A percentile compares a stretch with the other conserved stretches of the same genome.
Conservation (phyloP, 805 yeast species). For the Ogataea ramenticola region DNA sequence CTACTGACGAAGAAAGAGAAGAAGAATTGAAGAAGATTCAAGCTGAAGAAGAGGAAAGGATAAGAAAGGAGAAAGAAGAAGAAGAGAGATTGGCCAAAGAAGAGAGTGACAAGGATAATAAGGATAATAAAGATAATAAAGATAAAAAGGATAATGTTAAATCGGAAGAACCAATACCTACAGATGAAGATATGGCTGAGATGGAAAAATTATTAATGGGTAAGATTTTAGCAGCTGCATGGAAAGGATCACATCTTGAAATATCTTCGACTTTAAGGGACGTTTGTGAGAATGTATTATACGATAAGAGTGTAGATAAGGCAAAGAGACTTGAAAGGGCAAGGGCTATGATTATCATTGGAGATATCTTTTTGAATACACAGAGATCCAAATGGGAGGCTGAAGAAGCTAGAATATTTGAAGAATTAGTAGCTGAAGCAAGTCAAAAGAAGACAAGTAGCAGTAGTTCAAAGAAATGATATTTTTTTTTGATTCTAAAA, state of each 20-base stretch:
- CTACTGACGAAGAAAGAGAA: neutral
- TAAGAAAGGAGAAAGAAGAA: neutral
- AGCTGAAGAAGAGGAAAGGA: neutral
- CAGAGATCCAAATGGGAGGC: conserved; percentile 81
- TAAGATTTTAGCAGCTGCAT: conserved; percentile 85
- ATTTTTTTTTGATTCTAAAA: neutral
- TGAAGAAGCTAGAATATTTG: conserved; percentile 87
- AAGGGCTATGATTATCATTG: conserved; percentile 66
- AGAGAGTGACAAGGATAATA: neutral
- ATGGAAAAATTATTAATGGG: conserved; percentile 80
- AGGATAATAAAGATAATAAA: conserved; percentile 1
- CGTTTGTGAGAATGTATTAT: conserved; percentile 70
- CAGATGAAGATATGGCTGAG: conserved; percentile 58
- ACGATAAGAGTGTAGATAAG: conserved; percentile 56
- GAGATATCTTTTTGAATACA: conserved; percentile 58
- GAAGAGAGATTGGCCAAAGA: neutral
- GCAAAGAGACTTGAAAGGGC: conserved; percentile 69
- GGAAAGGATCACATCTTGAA: conserved; percentile 91
- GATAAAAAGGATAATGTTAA: conserved; percentile 14
- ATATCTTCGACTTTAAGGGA: conserved; percentile 72
- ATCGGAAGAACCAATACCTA: conserved; percentile 27
- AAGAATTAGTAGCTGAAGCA: conserved; percentile 87
- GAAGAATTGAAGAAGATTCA: neutral
- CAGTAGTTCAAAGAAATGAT: conserved; percentile 31
- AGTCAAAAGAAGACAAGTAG: conserved; percentile 51